Conservation (phyloP, 306 rosid genomes). For the Oxytropis ochrocephala region DNA sequence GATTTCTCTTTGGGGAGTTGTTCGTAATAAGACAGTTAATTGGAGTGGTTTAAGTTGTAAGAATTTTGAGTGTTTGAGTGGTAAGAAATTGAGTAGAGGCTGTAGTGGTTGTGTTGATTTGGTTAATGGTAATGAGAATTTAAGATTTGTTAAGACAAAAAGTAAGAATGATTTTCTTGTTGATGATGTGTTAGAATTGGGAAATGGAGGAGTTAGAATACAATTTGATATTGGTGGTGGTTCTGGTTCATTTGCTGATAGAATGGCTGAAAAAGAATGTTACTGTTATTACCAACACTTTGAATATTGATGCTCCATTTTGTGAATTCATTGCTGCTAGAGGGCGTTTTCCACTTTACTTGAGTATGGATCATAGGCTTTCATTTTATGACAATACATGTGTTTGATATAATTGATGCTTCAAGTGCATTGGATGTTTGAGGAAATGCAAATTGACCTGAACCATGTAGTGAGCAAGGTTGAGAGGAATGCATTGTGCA, state of each 20-base stretch:
- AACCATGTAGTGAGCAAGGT: no score
- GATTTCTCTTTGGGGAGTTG: constrained; percentile 64
- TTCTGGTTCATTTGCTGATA: constrained; percentile 85
- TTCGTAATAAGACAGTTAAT: constrained; percentile 61
- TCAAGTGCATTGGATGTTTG: constrained; percentile 61
- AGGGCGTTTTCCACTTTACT: constrained; percentile 74
- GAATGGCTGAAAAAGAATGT: constrained; percentile 88
- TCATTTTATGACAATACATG: constrained; percentile 85
- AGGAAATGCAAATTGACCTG: no score
- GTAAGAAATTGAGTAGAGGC: constrained; percentile 59
- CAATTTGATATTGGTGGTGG: constrained; percentile 89
- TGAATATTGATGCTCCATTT: constrained; percentile 77
- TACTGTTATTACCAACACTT: constrained; percentile 59
- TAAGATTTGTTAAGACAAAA: constrained; percentile 51
- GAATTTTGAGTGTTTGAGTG: constrained; percentile 62
- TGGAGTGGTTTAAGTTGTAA: constrained; percentile 85
- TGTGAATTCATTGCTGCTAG: constrained; percentile 89
- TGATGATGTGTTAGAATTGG: constrained; percentile 71
- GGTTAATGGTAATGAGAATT: constrained; percentile 50
- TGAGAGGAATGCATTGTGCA: no score
- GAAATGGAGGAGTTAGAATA: constrained; percentile 70
- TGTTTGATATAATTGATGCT: constrained; percentile 68
- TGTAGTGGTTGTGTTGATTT: constrained; percentile 74
- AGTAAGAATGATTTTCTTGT: constrained; percentile 68
- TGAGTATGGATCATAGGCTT: constrained; percentile 80